Conservation (phyloP, 2,329 filamentous ascomycete species). For the Alternaria ethzedia region DNA sequence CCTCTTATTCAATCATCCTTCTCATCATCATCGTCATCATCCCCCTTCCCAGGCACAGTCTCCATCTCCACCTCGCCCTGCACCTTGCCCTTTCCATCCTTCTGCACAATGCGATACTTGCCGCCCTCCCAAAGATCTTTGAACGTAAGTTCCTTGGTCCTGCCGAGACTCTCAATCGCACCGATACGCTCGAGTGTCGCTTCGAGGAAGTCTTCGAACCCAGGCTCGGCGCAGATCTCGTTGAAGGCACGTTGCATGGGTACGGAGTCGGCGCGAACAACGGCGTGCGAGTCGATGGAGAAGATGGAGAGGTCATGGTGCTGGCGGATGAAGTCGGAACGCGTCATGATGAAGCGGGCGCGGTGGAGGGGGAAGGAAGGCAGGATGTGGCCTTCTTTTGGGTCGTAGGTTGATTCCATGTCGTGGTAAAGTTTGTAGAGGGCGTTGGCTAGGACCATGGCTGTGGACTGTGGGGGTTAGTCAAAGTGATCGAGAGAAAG, state of each 20-base stretch:
- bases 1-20: slow-evolving; percentile 10
- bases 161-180: slow-evolving; percentile 91
- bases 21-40: slow-evolving; percentile 31
- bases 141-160: slow-evolving; percentile 92
- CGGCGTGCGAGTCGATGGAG: slow-evolving; percentile 85
- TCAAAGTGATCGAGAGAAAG: background rate
- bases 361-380: slow-evolving; percentile 66
- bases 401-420: slow-evolving; percentile 67
- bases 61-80: slow-evolving; percentile 41
- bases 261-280: slow-evolving; percentile 90
- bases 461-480: slow-evolving; percentile 67
- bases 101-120: slow-evolving; percentile 63
- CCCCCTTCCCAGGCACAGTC: slow-evolving; percentile 35
- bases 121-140: slow-evolving; percentile 91
- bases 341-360: slow-evolving; percentile 81
- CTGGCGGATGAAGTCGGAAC: slow-evolving; percentile 89
- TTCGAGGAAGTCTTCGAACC: slow-evolving; percentile 83
- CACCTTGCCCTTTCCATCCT: slow-evolving; percentile 37
- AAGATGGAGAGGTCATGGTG: slow-evolving; percentile 96
- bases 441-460: slow-evolving; percentile 90
- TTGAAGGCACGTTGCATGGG: slow-evolving; percentile 95
- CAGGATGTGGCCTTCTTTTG: slow-evolving; percentile 72
- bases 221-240: slow-evolving; percentile 76
- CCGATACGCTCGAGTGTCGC: slow-evolving; percentile 82
- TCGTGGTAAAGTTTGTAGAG: slow-evolving; percentile 82